A percentile compares a stretch with the other conserved stretches of the same genome.
Conservation (phyloP, 2,329 filamentous ascomycete genomes). For the Juglanconis sp. region DNA sequence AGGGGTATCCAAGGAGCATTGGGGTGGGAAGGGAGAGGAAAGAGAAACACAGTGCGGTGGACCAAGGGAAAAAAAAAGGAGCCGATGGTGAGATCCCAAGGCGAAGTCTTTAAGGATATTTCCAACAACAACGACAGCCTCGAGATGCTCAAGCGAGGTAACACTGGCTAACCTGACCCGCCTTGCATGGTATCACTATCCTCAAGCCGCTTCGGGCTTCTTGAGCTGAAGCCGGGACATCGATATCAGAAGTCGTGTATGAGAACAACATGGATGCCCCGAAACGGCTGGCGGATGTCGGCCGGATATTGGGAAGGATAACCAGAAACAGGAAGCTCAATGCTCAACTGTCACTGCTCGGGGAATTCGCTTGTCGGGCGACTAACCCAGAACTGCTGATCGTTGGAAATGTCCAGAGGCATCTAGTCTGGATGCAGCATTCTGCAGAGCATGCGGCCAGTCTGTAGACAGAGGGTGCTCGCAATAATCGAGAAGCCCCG, state of each 20-base stretch:
- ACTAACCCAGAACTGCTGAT: not conserved
- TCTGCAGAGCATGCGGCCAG: not conserved
- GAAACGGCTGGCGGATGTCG: slow-evolving; percentile 7
- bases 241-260: slow-evolving; percentile 1
- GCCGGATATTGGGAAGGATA: slow-evolving; percentile 2
- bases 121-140: not conserved
- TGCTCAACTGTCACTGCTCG: not conserved
- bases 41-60: not conserved
- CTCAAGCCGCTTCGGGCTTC: slow-evolving; percentile 7
- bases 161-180: not conserved
- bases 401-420: not conserved
- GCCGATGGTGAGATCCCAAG: not conserved
- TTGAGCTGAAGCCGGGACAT: slow-evolving; percentile 3
- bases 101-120: slow-evolving; percentile 10
- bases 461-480: slow-evolving; percentile 1
- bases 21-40: not conserved
- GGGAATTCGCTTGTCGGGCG: slow-evolving; percentile 5
- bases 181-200: not conserved
- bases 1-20: slow-evolving; percentile 6
- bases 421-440: not conserved
- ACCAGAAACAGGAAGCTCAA: slow-evolving; percentile 6
- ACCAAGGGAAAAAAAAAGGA: not conserved
- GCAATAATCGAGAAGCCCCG: not conserved
- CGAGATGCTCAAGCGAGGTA: not conserved
- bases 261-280: not conserved